phyloP scores from a whole-genome alignment of 1,139 yeast genomes.

The Zygosaccharomyces sapae region DNA sequence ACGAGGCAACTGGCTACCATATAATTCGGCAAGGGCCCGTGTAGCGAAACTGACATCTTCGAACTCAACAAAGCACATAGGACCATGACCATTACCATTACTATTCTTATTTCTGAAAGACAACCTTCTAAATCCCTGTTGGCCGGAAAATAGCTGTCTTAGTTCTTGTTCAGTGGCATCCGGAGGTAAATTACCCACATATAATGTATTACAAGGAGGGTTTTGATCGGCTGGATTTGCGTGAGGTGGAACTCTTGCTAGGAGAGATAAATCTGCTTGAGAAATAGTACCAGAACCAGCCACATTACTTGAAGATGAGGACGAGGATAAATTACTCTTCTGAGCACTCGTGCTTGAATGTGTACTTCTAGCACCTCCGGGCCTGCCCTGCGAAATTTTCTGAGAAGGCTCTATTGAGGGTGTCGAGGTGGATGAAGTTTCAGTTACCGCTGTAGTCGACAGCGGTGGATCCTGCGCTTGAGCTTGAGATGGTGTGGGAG shows the following conservation, averaged over 20 bases:
- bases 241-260: constrained; percentile 84
- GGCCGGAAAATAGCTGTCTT: constrained; percentile 79
- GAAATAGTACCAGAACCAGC: constrained; percentile 35
- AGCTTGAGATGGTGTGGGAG: constrained; percentile 3
- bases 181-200: constrained; percentile 95
- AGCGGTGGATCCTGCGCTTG: constrained; percentile 9
- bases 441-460: constrained; percentile 12
- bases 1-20: constrained; percentile 78
- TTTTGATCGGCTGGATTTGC: constrained; percentile 99
- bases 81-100: constrained; percentile 63
- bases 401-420: constrained; percentile 17
- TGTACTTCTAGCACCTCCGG: constrained; percentile 15
- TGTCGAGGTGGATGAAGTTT: constrained; percentile 8
- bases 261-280: constrained; percentile 62
- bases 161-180: constrained; percentile 94
- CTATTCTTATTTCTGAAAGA: constrained; percentile 75
- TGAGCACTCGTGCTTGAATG: constrained; percentile 16
- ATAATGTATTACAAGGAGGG: constrained; percentile 95
- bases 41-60: constrained; percentile 95
- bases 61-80: constrained; percentile 98
- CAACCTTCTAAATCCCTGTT: constrained; percentile 86
- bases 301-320: constrained; percentile 19
- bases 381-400: constrained; percentile 17
- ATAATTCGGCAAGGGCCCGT: constrained; percentile 84
- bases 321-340: constrained; percentile 22